A percentile compares a stretch with the other conserved stretches of the same genome.
Conservation (phyloP, 441 rosid genomes). For the Euphorbia celastroides region DNA sequence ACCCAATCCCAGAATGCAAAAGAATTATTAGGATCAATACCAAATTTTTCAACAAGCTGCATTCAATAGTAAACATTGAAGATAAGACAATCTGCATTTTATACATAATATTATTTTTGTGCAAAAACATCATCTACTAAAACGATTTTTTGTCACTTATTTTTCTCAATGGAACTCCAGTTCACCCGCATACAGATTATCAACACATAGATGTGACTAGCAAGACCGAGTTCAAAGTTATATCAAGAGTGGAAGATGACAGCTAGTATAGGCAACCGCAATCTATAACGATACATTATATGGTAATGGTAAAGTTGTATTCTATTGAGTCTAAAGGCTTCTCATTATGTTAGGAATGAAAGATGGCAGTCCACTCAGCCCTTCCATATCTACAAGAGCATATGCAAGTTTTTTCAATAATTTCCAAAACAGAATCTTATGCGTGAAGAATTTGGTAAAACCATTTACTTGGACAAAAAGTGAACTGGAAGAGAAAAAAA, state of each 20-base stretch:
- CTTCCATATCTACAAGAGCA: neutral
- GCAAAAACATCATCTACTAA: neutral
- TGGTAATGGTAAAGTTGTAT: neutral
- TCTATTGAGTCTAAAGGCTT: neutral
- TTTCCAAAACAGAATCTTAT: neutral
- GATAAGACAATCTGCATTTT: conserved; percentile 58
- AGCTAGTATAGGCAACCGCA: neutral
- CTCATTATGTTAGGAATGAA: neutral
- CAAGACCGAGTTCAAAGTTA: neutral
- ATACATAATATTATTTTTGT: neutral
- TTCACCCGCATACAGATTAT: neutral
- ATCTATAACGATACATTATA: neutral
- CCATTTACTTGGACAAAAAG: neutral
- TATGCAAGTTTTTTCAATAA: neutral
- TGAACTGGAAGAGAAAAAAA: neutral
- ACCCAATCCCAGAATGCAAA: conserved; percentile 99
- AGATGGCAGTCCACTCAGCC: neutral
- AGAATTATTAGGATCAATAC: conserved; percentile 93
- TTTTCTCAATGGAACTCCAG: neutral
- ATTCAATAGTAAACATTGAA: conserved; percentile 6
- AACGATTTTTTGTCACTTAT: neutral
- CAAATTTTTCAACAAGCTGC: conserved; percentile 95
- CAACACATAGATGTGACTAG: neutral
- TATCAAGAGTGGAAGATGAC: conserved; percentile 1
- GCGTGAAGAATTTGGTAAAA: neutral